A percentile compares a stretch with the other conserved stretches of the same genome.
These are phyloP conservation scores for Omphalotus olearius DNA, from an alignment of 1,284 basidiomycete genomes.

Conservation along the genomic window DNA sequence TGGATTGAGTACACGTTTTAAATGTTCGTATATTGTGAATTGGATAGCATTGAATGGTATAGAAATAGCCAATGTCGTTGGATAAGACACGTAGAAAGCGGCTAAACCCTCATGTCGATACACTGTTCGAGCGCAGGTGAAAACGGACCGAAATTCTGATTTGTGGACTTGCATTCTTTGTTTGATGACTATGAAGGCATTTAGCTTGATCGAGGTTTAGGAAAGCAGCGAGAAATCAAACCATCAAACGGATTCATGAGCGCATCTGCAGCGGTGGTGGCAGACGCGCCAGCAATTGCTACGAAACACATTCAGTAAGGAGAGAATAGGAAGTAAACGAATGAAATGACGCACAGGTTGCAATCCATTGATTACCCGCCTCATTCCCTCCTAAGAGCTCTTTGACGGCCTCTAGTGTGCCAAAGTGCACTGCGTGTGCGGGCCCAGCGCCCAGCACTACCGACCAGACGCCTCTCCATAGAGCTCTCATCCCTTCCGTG, in stretches of 20 bases:
- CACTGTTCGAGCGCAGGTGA: slow-evolving; percentile 79
- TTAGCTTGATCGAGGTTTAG: slow-evolving; percentile 4
- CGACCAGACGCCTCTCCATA: slow-evolving; percentile 98
- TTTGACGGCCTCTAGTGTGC: slow-evolving; percentile 92
- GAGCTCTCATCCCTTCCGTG: slow-evolving; percentile 85
- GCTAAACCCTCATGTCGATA: slow-evolving; percentile 83
- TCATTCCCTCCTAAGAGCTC: slow-evolving; percentile 89
- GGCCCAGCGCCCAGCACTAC: slow-evolving; percentile 97
- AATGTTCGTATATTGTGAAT: slow-evolving; percentile 94
- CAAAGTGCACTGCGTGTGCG: slow-evolving; percentile 98
- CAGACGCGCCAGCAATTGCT: slow-evolving; percentile 92
- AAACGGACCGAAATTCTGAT: slow-evolving; percentile 84
- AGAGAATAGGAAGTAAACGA: background rate
- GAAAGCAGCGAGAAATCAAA: slow-evolving; percentile 33
- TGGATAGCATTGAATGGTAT: slow-evolving; percentile 99
- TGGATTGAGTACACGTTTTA: slow-evolving; percentile 89
- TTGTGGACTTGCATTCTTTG: slow-evolving; percentile 98
- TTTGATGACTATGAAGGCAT: slow-evolving; percentile 78
- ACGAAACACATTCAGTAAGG: slow-evolving; percentile 4
- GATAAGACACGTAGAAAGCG: slow-evolving; percentile 98
- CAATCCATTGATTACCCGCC: slow-evolving; percentile 77
- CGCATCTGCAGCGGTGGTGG: slow-evolving; percentile 94
- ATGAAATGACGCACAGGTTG: slow-evolving; percentile 58
- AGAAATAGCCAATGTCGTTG: slow-evolving; percentile 94
- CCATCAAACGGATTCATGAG: slow-evolving; percentile 99